Percentiles rank a stretch among this genome's conserved stretches.
phyloP scores from a whole-genome alignment of 257 asterid genomes.

The Nicotiana benthamiana region DNA sequence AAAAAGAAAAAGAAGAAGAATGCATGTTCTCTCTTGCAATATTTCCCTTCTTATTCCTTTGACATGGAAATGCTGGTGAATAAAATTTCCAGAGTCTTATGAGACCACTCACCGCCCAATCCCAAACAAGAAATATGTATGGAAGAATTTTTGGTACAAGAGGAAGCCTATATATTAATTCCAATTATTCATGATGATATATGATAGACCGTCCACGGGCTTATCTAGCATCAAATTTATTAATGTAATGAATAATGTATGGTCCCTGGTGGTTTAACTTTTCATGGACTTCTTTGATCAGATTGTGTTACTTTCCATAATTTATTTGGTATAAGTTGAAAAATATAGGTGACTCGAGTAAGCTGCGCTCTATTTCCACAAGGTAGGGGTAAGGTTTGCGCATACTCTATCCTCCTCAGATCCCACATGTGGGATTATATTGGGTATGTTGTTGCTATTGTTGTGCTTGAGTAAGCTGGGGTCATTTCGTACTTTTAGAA shows the following conservation, averaged over 20 bases:
- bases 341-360: not conserved
- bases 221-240: not conserved
- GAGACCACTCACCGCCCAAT: not conserved
- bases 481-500: not conserved
- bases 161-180: not conserved
- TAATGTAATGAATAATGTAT: not conserved
- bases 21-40: not conserved
- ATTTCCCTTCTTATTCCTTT: not conserved
- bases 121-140: not conserved
- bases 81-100: not conserved
- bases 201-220: not conserved
- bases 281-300: not conserved
- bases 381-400: too few relatives aligned
- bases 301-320: not conserved
- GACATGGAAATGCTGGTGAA: not conserved
- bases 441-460: too few relatives aligned
- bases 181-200: not conserved
- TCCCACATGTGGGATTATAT: too few relatives aligned
- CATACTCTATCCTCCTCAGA: too few relatives aligned
- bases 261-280: not conserved
- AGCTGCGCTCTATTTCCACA: not conserved
- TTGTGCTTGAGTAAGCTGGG: not conserved
- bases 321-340: not conserved
- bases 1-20: not conserved
- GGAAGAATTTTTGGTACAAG: not conserved